Evolutionary conservation across 73 alveolate species (phyloP).

Genomic region (Tetrahymena thermophila): DNA sequence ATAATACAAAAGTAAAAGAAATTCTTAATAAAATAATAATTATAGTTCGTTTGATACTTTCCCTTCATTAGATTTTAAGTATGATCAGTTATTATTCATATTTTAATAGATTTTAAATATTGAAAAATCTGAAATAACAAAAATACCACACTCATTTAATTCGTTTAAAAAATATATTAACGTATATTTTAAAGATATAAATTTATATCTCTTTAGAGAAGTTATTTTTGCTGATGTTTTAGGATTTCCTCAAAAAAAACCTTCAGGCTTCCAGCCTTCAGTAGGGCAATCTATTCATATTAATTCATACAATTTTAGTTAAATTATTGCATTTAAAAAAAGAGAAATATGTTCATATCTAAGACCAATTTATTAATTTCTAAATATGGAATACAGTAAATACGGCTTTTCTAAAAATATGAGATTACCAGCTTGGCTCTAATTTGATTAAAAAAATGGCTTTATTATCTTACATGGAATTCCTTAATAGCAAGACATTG

Average conservation of each 20-base stretch:
- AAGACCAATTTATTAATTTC: background rate
- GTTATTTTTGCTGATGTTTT: background rate
- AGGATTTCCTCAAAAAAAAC: background rate
- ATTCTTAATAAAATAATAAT: background rate
- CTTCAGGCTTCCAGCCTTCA: background rate
- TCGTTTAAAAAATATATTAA: no score
- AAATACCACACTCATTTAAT: background rate
- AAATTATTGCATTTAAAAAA: background rate
- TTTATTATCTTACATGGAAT: background rate
- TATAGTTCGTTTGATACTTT: no score
- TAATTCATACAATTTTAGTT: no score
- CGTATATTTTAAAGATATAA: no score
- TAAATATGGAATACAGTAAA: background rate
- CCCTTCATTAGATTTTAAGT: background rate
- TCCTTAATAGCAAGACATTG: background rate
- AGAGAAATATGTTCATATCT: background rate
- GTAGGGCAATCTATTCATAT: background rate
- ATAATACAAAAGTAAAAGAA: no score
- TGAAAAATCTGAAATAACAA: background rate
- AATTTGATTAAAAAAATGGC: no score
- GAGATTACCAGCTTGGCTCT: background rate
- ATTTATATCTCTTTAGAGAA: background rate
- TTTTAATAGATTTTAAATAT: no score
- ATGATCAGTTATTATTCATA: no score
- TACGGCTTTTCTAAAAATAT: background rate